phyloP scores from a whole-genome alignment of 2,329 filamentous ascomycete species.

The Gyromitra esculenta region DNA sequence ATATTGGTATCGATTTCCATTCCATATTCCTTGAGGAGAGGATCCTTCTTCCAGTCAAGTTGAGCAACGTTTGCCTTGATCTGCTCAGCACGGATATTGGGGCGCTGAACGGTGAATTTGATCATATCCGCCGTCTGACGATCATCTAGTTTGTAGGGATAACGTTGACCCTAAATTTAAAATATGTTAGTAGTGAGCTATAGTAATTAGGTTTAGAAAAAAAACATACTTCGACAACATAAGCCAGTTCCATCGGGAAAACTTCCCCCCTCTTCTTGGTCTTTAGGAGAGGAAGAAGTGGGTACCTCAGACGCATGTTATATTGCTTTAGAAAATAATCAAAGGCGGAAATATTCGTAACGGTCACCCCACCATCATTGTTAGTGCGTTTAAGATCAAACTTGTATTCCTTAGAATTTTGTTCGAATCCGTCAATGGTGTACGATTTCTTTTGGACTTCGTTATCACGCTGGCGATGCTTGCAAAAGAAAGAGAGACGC shows the following conservation, averaged over 20 bases:
- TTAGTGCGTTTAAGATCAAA: slow-evolving; percentile 65
- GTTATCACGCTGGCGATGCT: slow-evolving; percentile 64
- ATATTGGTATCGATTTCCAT: slow-evolving; percentile 74
- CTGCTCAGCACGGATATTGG: slow-evolving; percentile 71
- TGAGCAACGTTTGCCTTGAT: slow-evolving; percentile 75
- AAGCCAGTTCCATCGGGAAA: slow-evolving; percentile 72
- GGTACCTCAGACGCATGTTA: slow-evolving; percentile 64
- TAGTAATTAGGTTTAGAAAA: not conserved
- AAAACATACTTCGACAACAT: slow-evolving; percentile 52
- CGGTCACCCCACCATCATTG: slow-evolving; percentile 67
- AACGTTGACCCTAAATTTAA: slow-evolving; percentile 66
- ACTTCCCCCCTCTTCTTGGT: slow-evolving; percentile 65
- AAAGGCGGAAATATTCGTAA: slow-evolving; percentile 64
- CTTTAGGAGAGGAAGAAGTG: slow-evolving; percentile 68
- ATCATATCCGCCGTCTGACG: slow-evolving; percentile 85
- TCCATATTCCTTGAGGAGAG: slow-evolving; percentile 76
- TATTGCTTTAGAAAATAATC: slow-evolving; percentile 70
- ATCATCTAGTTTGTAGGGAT: slow-evolving; percentile 70
- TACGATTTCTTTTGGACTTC: slow-evolving; percentile 64
- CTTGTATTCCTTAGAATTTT: slow-evolving; percentile 65
- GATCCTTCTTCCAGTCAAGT: slow-evolving; percentile 75
- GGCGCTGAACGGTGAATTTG: slow-evolving; percentile 81
- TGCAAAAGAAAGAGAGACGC: slow-evolving; percentile 68
- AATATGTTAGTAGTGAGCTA: slow-evolving; percentile 12
- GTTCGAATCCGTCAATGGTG: slow-evolving; percentile 65